These are phyloP conservation scores for Articulospora tetracladia DNA, from an alignment of 495 filamentous ascomycete species.

Conservation along the genomic window DNA sequence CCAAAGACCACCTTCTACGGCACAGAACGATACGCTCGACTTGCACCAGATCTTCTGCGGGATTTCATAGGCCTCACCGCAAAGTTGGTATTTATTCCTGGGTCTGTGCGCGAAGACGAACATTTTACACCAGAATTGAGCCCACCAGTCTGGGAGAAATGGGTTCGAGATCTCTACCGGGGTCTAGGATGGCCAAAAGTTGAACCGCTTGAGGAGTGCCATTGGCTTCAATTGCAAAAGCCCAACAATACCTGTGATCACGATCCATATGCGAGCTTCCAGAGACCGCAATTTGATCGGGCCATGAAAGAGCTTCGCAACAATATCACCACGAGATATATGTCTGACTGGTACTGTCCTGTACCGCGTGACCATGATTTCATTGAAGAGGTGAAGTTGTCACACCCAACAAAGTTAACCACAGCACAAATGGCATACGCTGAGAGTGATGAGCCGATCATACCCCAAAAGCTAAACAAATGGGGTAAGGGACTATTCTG, in stretches of 20 bases:
- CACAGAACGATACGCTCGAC: neutral
- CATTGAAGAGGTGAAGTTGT: neutral
- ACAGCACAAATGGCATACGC: neutral
- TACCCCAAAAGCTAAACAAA: neutral
- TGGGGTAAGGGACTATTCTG: neutral
- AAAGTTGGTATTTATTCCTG: neutral
- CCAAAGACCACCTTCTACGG: neutral
- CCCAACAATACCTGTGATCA: neutral
- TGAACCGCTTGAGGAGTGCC: neutral
- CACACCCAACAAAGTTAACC: neutral
- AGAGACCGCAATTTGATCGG: neutral
- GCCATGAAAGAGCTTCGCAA: neutral
- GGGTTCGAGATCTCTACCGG: neutral
- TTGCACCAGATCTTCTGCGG: neutral
- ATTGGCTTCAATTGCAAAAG: neutral
- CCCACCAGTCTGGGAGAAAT: neutral
- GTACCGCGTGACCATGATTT: neutral
- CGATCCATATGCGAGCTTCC: neutral
- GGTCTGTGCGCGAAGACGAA: neutral
- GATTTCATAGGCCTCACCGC: neutral
- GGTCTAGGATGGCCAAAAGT: neutral
- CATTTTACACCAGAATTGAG: neutral
- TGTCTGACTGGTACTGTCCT: slow-evolving; percentile 1
- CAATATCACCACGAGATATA: neutral
- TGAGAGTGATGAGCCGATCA: neutral